Conservation (phyloP, 2,329 filamentous ascomycete genomes). For the Ramularia collo-cygni region DNA sequence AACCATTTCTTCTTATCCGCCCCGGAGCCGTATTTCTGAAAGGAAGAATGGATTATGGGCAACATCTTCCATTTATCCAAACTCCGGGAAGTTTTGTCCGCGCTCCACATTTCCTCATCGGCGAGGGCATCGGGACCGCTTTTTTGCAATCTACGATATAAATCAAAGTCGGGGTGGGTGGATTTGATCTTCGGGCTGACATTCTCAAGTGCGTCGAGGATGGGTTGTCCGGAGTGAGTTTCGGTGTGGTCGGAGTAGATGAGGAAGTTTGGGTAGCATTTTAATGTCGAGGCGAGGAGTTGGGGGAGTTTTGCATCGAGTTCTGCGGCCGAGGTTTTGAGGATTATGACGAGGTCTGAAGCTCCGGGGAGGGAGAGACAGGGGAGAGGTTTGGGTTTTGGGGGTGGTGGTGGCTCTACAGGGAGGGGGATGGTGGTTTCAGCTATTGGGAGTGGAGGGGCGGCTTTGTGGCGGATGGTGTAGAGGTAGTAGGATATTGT, state of each 20-base stretch:
- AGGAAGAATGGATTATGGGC: slow-evolving; percentile 37
- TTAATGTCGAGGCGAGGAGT: slow-evolving; percentile 31
- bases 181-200: slow-evolving; percentile 14
- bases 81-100: slow-evolving; percentile 29
- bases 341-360: slow-evolving; percentile 47
- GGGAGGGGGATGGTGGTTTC: too few relatives aligned
- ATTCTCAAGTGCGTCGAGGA: slow-evolving; percentile 26
- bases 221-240: slow-evolving; percentile 27
- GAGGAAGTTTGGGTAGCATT: slow-evolving; percentile 28
- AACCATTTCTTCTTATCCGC: slow-evolving; percentile 47
- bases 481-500: too few relatives aligned
- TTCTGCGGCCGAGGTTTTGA: slow-evolving; percentile 34
- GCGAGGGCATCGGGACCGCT: slow-evolving; percentile 26
- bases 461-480: too few relatives aligned
- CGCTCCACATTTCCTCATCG: slow-evolving; percentile 23
- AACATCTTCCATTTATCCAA: slow-evolving; percentile 46
- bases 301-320: slow-evolving; percentile 26
- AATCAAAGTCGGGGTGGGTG: slow-evolving; percentile 22
- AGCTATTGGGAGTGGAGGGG: too few relatives aligned
- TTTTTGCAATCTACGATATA: slow-evolving; percentile 22
- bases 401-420: too few relatives aligned
- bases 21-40: slow-evolving; percentile 21
- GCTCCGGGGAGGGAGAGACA: slow-evolving; percentile 25
- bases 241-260: slow-evolving; percentile 35
- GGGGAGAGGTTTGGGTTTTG: slow-evolving; percentile 5